phyloP scores from a whole-genome alignment of 163 green algal genomes.

The Scenedesmus sp. region DNA sequence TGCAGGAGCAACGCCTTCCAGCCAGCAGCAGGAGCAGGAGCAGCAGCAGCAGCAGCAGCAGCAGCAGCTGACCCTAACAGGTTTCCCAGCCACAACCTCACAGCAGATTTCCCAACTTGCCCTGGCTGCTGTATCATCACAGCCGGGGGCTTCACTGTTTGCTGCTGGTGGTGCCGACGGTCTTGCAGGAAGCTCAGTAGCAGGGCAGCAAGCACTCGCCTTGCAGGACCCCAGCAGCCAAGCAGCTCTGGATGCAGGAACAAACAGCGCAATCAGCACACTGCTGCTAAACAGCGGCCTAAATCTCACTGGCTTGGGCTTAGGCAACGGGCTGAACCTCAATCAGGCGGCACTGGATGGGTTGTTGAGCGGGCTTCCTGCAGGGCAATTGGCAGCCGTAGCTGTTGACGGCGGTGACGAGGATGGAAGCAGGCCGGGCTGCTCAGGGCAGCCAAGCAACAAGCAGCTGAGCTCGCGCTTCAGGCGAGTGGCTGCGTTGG shows the following conservation, averaged over 20 bases:
- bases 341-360: background rate
- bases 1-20: background rate
- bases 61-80: background rate
- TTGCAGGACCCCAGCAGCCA: background rate
- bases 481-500: slow-evolving; percentile 4
- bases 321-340: background rate
- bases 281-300: slow-evolving; percentile 20
- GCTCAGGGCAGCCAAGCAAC: background rate
- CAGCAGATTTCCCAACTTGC: slow-evolving; percentile 2
- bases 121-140: background rate
- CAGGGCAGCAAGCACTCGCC: background rate
- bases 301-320: background rate
- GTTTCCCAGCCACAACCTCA: background rate
- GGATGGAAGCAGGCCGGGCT: background rate
- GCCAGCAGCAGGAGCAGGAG: background rate
- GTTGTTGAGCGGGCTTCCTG: background rate
- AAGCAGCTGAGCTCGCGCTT: slow-evolving; percentile 49
- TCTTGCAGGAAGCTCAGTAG: background rate
- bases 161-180: background rate
- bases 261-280: background rate
- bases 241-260: slow-evolving; percentile 11
- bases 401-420: background rate
- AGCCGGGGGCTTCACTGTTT: background rate
- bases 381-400: background rate
- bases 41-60: no score